These are phyloP conservation scores for Arthonia radiata DNA, from an alignment of 495 filamentous ascomycete species.

Conservation along the genomic window DNA sequence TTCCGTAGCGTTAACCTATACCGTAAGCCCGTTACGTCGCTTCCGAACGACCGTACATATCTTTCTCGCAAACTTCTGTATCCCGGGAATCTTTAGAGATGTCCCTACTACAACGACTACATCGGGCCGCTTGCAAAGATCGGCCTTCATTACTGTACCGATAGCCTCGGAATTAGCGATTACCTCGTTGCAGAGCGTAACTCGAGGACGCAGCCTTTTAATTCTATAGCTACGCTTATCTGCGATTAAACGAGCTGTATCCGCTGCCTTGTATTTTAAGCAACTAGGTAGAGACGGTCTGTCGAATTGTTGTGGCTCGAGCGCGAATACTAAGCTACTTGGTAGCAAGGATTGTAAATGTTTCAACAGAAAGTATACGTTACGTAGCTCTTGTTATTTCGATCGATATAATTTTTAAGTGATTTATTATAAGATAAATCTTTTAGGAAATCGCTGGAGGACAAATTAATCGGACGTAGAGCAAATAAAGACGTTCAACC, in stretches of 20 bases:
- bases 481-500: constrained; percentile 89
- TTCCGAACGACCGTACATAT: constrained; percentile 60
- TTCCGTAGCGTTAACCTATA: constrained; percentile 82
- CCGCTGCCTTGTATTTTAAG: constrained; percentile 46
- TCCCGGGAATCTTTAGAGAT: constrained; percentile 80
- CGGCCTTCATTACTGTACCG: constrained; percentile 61
- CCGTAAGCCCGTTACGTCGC: constrained; percentile 65
- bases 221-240: constrained; percentile 88
- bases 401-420: constrained; percentile 54
- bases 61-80: constrained; percentile 68
- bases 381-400: no score
- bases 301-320: constrained; percentile 57
- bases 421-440: constrained; percentile 81
- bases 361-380: no score
- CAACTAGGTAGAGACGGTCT: constrained; percentile 70
- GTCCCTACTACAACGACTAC: constrained; percentile 88
- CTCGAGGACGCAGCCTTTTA: constrained; percentile 69
- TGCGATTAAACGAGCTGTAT: constrained; percentile 46
- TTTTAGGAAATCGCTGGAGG: constrained; percentile 83
- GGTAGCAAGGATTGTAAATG: constrained; percentile 40
- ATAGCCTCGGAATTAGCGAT: constrained; percentile 94
- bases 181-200: constrained; percentile 92
- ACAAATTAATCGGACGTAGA: constrained; percentile 71
- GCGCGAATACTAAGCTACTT: constrained; percentile 49
- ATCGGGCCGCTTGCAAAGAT: constrained; percentile 65